phyloP scores from a whole-genome alignment of 148 eudicot species.

The Selenicereus undatus region DNA sequence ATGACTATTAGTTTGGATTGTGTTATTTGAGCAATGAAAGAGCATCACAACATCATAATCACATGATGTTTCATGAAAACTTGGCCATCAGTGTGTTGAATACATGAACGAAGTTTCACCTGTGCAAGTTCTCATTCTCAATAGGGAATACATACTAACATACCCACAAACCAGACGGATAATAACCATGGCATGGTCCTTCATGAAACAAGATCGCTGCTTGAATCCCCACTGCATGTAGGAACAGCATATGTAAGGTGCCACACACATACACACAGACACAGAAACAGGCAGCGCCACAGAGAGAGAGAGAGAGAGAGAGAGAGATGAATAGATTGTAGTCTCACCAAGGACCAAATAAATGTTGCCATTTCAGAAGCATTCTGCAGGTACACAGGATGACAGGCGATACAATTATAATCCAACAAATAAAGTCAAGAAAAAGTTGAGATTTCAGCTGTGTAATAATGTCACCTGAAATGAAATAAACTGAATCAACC shows the following conservation, averaged over 20 bases:
- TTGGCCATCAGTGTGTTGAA: too few species aligned
- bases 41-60: too few species aligned
- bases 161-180: constrained; percentile 82
- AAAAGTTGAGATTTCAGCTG: neutral
- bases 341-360: constrained; percentile 88
- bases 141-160: constrained; percentile 58
- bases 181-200: constrained; percentile 77
- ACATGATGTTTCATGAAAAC: too few species aligned
- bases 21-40: too few species aligned
- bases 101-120: neutral
- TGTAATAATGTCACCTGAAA: constrained; percentile 62
- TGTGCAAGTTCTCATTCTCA: neutral
- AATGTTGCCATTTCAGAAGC: constrained; percentile 97
- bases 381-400: constrained; percentile 56
- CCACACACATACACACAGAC: too few species aligned
- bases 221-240: constrained; percentile 80
- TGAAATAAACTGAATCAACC: constrained; percentile 83
- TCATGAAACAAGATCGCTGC: constrained; percentile 84
- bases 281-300: neutral
- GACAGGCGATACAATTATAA: constrained; percentile 5
- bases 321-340: neutral
- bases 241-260: constrained; percentile 12
- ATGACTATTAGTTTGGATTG: too few species aligned
- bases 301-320: neutral
- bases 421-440: neutral